Conservation (phyloP, 2,329 filamentous ascomycete genomes). For the Pseudogymnoascus sp. region DNA sequence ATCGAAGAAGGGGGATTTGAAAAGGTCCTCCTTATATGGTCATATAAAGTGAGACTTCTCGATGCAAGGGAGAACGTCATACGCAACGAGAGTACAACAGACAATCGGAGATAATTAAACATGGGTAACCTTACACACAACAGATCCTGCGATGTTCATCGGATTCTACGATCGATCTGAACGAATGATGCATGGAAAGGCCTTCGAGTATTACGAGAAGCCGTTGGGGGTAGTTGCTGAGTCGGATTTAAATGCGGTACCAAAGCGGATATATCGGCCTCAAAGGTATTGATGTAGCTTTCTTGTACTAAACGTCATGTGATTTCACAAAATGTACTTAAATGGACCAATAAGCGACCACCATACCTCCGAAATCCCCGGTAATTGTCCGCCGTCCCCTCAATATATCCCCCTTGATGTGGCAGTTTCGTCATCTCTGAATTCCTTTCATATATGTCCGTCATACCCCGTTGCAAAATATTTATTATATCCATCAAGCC, state of each 20-base stretch:
- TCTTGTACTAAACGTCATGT: background rate
- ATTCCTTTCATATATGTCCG: background rate
- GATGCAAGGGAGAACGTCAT: background rate
- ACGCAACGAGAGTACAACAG: background rate
- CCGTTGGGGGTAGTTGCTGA: background rate
- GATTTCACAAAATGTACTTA: background rate
- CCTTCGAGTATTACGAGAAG: background rate
- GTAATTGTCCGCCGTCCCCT: background rate
- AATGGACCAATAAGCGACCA: background rate
- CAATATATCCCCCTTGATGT: background rate
- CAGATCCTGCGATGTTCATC: background rate
- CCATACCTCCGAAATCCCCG: background rate
- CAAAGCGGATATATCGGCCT: background rate
- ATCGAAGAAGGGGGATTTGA: background rate
- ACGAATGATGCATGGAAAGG: background rate
- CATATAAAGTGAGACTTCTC: background rate
- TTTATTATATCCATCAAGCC: background rate
- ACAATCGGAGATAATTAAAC: conserved; percentile 6
- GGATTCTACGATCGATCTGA: background rate
- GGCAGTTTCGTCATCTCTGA: background rate
- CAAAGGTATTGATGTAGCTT: background rate
- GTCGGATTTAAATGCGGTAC: background rate
- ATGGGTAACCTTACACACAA: background rate
- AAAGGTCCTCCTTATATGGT: background rate
- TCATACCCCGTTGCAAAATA: background rate